phyloP scores from a whole-genome alignment of 805 yeast genomes.

The Lachancea meyersii region DNA sequence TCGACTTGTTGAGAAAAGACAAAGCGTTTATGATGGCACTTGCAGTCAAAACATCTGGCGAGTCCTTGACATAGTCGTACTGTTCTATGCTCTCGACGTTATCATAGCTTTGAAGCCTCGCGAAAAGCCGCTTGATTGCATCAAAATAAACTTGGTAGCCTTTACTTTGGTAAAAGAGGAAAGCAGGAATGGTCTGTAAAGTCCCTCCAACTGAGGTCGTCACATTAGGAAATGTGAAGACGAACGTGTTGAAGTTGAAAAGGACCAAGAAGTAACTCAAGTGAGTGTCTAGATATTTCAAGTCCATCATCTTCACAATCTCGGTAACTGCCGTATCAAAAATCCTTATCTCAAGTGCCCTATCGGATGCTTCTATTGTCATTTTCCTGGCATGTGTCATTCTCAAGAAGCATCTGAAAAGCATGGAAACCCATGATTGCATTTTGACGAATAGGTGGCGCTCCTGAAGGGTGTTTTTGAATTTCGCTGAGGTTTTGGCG shows the following conservation, averaged over 20 bases:
- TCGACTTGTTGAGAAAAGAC: slow-evolving; percentile 41
- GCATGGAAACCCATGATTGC: slow-evolving; percentile 39
- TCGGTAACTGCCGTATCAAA: slow-evolving; percentile 31
- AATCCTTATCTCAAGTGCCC: slow-evolving; percentile 39
- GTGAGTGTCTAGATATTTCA: slow-evolving; percentile 18
- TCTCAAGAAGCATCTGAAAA: slow-evolving; percentile 40
- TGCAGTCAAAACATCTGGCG: slow-evolving; percentile 33
- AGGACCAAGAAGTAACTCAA: slow-evolving; percentile 34
- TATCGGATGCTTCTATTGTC: slow-evolving; percentile 26
- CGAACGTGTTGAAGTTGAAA: slow-evolving; percentile 34
- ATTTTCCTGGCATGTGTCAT: slow-evolving; percentile 40
- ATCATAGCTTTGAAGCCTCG: slow-evolving; percentile 21
- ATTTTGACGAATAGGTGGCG: slow-evolving; percentile 46
- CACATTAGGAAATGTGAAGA: slow-evolving; percentile 31
- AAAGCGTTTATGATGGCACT: slow-evolving; percentile 41
- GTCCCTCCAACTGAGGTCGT: slow-evolving; percentile 26
- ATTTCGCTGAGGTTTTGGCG: slow-evolving; percentile 49
- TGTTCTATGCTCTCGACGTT: slow-evolving; percentile 32
- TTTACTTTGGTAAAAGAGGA: slow-evolving; percentile 47
- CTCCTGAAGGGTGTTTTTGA: slow-evolving; percentile 54
- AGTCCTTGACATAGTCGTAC: slow-evolving; percentile 33
- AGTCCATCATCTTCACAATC: slow-evolving; percentile 27
- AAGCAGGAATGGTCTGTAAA: slow-evolving; percentile 35
- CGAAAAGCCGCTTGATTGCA: slow-evolving; percentile 17
- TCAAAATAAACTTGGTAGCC: slow-evolving; percentile 35